phyloP scores from a whole-genome alignment of 2,329 filamentous ascomycete genomes.

The Claviceps capensis region DNA sequence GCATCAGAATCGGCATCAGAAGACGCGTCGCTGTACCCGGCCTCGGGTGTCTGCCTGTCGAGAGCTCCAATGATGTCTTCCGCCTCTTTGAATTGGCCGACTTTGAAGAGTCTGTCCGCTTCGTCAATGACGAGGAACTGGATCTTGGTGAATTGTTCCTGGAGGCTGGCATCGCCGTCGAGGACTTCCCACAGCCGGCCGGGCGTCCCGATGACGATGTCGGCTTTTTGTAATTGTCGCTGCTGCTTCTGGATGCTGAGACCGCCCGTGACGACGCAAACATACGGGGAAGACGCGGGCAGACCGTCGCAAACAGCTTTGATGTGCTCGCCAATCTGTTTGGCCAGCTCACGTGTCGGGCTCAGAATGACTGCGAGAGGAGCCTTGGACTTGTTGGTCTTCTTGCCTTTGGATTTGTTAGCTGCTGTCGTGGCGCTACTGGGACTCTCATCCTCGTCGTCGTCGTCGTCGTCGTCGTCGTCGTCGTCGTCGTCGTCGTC shows the following conservation, averaged over 20 bases:
- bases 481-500: not conserved
- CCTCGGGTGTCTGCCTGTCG: slow-evolving; percentile 55
- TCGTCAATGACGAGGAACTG: slow-evolving; percentile 85
- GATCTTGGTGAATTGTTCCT: slow-evolving; percentile 57
- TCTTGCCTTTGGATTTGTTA: slow-evolving; percentile 11
- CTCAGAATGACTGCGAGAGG: slow-evolving; percentile 74
- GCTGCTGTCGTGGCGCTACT: not conserved
- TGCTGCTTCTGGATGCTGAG: slow-evolving; percentile 92
- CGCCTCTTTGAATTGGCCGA: slow-evolving; percentile 90
- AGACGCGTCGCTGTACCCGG: slow-evolving; percentile 28
- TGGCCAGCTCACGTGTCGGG: slow-evolving; percentile 84
- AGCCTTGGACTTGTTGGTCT: slow-evolving; percentile 19
- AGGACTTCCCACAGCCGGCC: slow-evolving; percentile 92
- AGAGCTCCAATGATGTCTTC: slow-evolving; percentile 75
- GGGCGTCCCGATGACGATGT: slow-evolving; percentile 88
- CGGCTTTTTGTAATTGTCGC: slow-evolving; percentile 66
- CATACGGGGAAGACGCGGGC: slow-evolving; percentile 46
- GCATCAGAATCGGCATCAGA: slow-evolving; percentile 26
- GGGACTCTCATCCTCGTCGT: not conserved
- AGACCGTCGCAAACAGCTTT: slow-evolving; percentile 55
- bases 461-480: not conserved
- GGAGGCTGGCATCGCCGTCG: slow-evolving; percentile 55
- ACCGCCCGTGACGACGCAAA: slow-evolving; percentile 87
- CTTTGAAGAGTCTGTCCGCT: slow-evolving; percentile 79
- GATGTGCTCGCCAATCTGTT: slow-evolving; percentile 79